Evolutionary conservation across 176 grass and related monocot genomes (phyloP), one percentile per base, ranked within the genome.

Genomic region (Oryza nivara): DNA sequence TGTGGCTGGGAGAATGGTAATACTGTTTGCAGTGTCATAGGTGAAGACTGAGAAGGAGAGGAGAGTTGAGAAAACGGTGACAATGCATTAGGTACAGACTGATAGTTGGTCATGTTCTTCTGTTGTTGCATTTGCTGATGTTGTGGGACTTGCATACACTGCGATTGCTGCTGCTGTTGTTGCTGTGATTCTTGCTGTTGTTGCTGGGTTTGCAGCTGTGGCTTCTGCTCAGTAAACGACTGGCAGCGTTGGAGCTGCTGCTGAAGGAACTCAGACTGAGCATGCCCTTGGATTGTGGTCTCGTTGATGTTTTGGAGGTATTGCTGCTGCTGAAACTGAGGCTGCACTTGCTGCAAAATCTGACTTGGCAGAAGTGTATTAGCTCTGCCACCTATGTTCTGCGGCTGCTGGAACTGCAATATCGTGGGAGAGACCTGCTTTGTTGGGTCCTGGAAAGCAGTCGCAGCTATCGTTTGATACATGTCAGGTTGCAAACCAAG

Each of bases 331-430:
- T 89, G 91, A 87, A 88, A 91, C 58, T 92, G 89, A 82, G 86
- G 81, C 58, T 94, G 92, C 68, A 85, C 71, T 85, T 91, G 84
- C 38, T 92, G 92, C 80, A 92, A 41, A 78, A 98, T 82, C 68
- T 95, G 93, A 60, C 91, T 93, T 25, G 89, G 78, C 46, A 86
- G 60, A 82, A 91, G 87, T 43, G 79, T 67, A 0, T 71, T 23
- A 12, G 78, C 79, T 77, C 90, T 92, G 75, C 91, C 77, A 80
- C 43, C 76, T 73, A 80, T 91, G 71, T 79, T 91, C n/a, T 93
- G 83, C 3, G 85, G 85, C 75, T 91, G 91, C 77, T 93, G 96
- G 85, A 95, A 98, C 87, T 95, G 96, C 86, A 98, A 80, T 60
- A 96, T 96, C 9, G 81, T 84, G 54, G 93, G 81, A 7, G 91